These are phyloP conservation scores for Oidiodendron maius DNA, from an alignment of 495 filamentous ascomycete species.

Conservation along the genomic window DNA sequence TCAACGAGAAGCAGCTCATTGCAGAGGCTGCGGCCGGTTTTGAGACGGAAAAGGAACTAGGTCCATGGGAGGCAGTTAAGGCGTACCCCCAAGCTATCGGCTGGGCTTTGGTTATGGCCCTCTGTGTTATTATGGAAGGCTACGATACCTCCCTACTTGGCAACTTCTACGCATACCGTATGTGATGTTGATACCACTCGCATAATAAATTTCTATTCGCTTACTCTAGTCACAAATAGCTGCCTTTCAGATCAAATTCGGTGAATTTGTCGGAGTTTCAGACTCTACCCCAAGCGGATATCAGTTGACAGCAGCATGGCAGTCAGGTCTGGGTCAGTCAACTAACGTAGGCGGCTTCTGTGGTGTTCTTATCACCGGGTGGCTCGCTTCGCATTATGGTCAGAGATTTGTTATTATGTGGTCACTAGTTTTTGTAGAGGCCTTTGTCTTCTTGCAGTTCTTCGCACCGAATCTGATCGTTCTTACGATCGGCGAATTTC, in stretches of 20 bases:
- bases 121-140: too few relatives aligned
- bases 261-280: too few relatives aligned
- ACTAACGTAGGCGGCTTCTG: constrained; percentile 23
- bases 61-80: too few relatives aligned
- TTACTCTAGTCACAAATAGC: too few relatives aligned
- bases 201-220: too few relatives aligned
- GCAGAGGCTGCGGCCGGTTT: too few relatives aligned
- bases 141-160: constrained; percentile 53
- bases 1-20: too few relatives aligned
- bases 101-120: too few relatives aligned
- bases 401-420: constrained; percentile 53
- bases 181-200: too few relatives aligned
- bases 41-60: too few relatives aligned
- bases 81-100: too few relatives aligned
- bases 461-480: constrained; percentile 55
- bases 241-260: constrained; percentile 65
- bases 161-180: constrained; percentile 49
- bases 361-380: constrained; percentile 41
- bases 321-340: constrained; percentile 8
- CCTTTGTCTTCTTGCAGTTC: constrained; percentile 50
- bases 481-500: constrained; percentile 57
- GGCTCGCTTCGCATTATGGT: constrained; percentile 36
- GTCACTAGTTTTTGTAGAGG: constrained; percentile 40
- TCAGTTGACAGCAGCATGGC: constrained; percentile 31
- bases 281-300: constrained; percentile 19